Evolutionary conservation across 2,329 filamentous ascomycete species (phyloP).

Genomic region (Beauveria australis): DNA sequence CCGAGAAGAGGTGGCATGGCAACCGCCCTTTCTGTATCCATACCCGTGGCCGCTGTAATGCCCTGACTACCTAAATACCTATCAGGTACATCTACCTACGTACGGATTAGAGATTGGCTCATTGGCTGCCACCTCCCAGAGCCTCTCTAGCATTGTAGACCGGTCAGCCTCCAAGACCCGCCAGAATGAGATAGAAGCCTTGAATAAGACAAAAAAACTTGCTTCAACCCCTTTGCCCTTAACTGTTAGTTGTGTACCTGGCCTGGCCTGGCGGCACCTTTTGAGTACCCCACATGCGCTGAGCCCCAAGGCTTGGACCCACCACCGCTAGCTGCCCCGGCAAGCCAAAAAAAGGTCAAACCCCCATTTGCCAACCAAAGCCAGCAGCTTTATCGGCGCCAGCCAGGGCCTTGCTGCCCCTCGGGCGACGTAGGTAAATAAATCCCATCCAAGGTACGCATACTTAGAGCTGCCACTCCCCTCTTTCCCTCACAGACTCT

Average conservation of each 20-base stretch:
- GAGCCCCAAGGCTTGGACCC: slow-evolving; percentile 7
- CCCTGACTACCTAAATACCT: not conserved
- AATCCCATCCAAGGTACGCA: not conserved
- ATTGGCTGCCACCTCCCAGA: too few relatives aligned
- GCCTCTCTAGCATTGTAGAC: too few relatives aligned
- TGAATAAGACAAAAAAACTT: too few relatives aligned
- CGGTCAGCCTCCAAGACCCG: not conserved
- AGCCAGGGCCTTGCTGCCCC: not conserved
- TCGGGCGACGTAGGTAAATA: not conserved
- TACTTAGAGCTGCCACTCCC: slow-evolving; percentile 6
- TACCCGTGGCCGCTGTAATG: not conserved
- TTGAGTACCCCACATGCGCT: not conserved
- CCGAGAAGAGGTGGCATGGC: not conserved
- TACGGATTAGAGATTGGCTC: too few relatives aligned
- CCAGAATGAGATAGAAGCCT: too few relatives aligned
- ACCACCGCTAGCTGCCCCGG: not conserved
- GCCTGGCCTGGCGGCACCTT: not conserved
- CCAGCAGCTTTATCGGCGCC: not conserved
- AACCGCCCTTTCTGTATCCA: not conserved
- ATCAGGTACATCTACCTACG: not conserved
- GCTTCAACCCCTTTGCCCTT: too few relatives aligned
- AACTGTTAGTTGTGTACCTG: too few relatives aligned
- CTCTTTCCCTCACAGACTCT: not conserved
- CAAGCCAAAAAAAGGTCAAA: not conserved
- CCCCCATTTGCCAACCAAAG: not conserved